Evolutionary conservation across 2,329 filamentous ascomycete genomes (phyloP).

Genomic region (Scedosporium aurantiacum): DNA sequence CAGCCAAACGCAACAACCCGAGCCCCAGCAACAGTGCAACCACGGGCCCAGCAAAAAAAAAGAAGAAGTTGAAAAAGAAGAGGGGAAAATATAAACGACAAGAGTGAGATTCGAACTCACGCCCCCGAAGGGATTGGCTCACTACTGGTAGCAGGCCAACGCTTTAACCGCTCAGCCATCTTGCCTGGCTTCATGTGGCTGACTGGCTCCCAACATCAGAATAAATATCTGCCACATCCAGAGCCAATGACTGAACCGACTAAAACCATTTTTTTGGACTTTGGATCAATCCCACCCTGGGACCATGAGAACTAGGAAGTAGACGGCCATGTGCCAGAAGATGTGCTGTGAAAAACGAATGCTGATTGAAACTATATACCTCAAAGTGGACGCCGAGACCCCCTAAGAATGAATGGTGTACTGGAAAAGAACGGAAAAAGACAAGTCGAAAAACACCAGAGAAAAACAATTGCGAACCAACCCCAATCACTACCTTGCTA

Average conservation of each 20-base stretch:
- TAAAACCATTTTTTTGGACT: too few relatives aligned
- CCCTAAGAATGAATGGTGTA: too few relatives aligned
- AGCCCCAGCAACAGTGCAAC: too few relatives aligned
- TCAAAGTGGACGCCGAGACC: neutral
- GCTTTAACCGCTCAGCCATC: neutral
- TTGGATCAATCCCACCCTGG: too few relatives aligned
- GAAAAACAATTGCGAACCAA: neutral
- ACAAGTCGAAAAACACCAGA: neutral
- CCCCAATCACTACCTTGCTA: neutral
- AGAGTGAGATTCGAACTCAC: neutral
- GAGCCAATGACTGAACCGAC: too few relatives aligned
- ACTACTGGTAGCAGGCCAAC: neutral
- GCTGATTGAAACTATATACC: neutral
- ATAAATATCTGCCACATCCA: too few relatives aligned
- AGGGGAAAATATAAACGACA: neutral
- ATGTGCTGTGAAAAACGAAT: neutral
- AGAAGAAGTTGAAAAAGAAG: neutral
- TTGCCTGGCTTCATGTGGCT: neutral
- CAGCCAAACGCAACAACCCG: too few relatives aligned
- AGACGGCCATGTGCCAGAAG: too few relatives aligned
- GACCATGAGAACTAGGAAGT: too few relatives aligned
- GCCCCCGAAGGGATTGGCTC: neutral
- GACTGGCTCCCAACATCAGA: too few relatives aligned
- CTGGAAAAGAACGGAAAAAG: neutral
- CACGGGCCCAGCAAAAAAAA: too few relatives aligned